Percentiles rank a stretch among this genome's conserved stretches.
Conservation (phyloP, 202 grass and related monocot genomes). For the Musa balbisiana region DNA sequence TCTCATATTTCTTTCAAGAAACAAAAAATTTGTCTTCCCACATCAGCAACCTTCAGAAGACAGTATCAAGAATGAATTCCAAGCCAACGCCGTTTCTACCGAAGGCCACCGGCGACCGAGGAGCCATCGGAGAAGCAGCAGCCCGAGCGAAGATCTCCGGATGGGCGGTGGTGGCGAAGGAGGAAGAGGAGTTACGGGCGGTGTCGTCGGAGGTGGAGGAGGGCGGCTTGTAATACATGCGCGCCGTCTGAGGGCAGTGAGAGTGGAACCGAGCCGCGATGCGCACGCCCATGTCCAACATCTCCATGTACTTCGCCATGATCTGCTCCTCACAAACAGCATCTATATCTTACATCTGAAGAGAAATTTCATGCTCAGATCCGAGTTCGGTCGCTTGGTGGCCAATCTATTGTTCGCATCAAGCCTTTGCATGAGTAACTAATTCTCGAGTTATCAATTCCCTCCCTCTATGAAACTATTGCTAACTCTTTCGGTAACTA, state of each 20-base stretch:
- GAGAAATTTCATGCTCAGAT: too few species aligned
- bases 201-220: background rate
- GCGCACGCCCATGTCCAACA: constrained; percentile 79
- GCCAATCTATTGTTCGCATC: too few species aligned
- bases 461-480: too few species aligned
- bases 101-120: background rate
- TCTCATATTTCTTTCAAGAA: too few species aligned
- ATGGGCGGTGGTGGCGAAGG: background rate
- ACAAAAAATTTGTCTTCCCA: too few species aligned
- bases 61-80: background rate
- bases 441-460: too few species aligned
- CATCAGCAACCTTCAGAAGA: background rate
- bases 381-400: too few species aligned
- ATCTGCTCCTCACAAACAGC: background rate
- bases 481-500: too few species aligned
- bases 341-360: too few species aligned
- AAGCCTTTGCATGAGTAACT: too few species aligned
- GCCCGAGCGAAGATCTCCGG: background rate
- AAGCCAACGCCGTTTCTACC: background rate
- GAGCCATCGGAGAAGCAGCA: background rate
- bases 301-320: constrained; percentile 76
- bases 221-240: constrained; percentile 66
- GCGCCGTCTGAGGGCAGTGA: constrained; percentile 75
- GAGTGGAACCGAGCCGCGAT: constrained; percentile 92
- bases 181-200: too few species aligned